phyloP scores from a whole-genome alignment of 1,284 basidiomycete species.

The Ganoderma resinaceum region DNA sequence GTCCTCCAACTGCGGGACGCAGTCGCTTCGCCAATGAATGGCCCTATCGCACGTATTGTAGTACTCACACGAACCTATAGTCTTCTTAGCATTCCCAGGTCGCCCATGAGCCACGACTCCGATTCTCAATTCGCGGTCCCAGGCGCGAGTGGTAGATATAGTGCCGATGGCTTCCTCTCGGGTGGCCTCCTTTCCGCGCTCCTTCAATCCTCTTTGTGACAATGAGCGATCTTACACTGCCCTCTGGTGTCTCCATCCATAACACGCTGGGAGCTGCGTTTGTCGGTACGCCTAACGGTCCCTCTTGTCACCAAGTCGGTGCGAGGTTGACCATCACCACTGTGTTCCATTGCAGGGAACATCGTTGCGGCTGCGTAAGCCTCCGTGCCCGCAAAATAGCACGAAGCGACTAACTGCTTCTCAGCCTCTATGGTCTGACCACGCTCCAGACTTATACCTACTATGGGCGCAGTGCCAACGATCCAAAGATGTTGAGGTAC shows the following conservation, averaged over 20 bases:
- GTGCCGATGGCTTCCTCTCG: neutral
- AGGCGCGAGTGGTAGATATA: neutral
- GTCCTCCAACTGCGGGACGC: neutral
- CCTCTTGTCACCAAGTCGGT: neutral
- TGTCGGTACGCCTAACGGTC: constrained; percentile 11
- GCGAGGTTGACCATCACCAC: neutral
- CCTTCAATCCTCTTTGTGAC: neutral
- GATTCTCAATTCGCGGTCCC: neutral
- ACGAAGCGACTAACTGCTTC: no score
- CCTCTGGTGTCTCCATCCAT: neutral
- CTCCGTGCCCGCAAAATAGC: neutral
- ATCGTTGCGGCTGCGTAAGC: constrained; percentile 9
- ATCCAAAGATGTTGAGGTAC: constrained; percentile 20
- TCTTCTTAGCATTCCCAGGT: neutral
- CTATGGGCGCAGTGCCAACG: constrained; percentile 20
- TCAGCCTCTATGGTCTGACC: constrained; percentile 32
- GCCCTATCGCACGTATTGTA: neutral
- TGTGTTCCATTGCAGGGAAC: constrained; percentile 11
- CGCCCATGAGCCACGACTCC: neutral
- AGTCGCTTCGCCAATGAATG: neutral
- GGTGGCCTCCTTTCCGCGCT: neutral
- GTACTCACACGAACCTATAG: neutral
- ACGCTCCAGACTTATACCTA: constrained; percentile 31
- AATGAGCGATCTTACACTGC: neutral
- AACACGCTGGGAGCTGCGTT: constrained; percentile 24